These are phyloP conservation scores for Puccinia hordei DNA, from an alignment of 1,284 basidiomycete species.

Conservation along the genomic window DNA sequence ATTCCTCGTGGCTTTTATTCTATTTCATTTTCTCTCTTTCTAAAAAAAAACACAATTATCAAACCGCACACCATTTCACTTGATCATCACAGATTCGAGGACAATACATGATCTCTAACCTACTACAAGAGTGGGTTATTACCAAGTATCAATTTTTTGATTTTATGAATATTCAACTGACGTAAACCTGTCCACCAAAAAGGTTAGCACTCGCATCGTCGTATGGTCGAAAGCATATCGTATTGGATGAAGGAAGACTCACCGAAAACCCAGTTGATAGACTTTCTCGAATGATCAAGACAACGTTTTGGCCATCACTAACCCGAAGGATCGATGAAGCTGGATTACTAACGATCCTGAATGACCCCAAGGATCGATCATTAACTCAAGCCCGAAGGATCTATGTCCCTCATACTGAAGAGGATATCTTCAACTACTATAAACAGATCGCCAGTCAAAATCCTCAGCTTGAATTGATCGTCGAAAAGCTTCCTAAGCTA, in stretches of 20 bases:
- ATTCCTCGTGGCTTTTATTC: not conserved
- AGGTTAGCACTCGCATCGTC: slow-evolving; percentile 88
- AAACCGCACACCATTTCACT: not conserved
- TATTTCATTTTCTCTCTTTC: too few species aligned
- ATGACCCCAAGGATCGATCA: slow-evolving; percentile 79
- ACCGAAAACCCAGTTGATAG: slow-evolving; percentile 97
- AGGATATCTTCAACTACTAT: slow-evolving; percentile 93
- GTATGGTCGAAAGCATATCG: slow-evolving; percentile 89
- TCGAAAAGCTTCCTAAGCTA: slow-evolving; percentile 74
- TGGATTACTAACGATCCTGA: slow-evolving; percentile 91
- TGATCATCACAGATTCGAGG: slow-evolving; percentile 65
- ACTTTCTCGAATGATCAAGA: slow-evolving; percentile 94
- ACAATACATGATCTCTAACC: slow-evolving; percentile 96
- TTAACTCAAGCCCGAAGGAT: slow-evolving; percentile 68
- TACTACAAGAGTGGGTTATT: slow-evolving; percentile 76
- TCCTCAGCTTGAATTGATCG: slow-evolving; percentile 85
- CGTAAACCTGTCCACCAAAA: not conserved
- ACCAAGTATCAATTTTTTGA: not conserved
- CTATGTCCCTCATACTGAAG: slow-evolving; percentile 88
- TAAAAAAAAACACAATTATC: not conserved
- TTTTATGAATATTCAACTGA: not conserved
- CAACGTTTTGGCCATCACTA: slow-evolving; percentile 96
- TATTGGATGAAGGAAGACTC: slow-evolving; percentile 92
- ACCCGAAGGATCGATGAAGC: slow-evolving; percentile 96
- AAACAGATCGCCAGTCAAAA: slow-evolving; percentile 67